Evolutionary conservation across 805 yeast genomes (phyloP).

Genomic region (Maudiozyma pseudohumilis): DNA sequence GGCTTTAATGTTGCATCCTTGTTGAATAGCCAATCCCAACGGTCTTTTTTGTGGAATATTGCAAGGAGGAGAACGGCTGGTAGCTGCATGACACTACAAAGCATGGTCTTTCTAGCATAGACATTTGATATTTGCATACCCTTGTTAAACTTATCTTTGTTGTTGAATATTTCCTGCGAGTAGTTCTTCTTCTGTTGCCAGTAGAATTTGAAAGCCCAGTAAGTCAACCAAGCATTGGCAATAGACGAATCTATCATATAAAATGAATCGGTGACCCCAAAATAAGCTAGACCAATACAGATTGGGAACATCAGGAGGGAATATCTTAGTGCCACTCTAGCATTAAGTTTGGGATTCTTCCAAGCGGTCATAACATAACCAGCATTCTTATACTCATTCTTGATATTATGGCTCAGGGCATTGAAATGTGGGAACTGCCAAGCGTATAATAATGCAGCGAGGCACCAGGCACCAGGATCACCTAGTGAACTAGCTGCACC

Average conservation of each 20-base stretch:
- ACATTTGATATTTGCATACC: constrained; percentile 51
- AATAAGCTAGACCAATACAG: constrained; percentile 73
- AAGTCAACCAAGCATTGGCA: constrained; percentile 79
- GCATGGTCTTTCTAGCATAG: constrained; percentile 77
- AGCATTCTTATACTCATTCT: constrained; percentile 80
- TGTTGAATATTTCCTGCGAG: constrained; percentile 28
- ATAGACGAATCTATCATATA: constrained; percentile 75
- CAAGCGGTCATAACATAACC: constrained; percentile 98
- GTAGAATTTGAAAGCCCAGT: constrained; percentile 77
- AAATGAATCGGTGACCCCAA: constrained; percentile 69
- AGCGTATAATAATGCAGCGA: constrained; percentile 81
- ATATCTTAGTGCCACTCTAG: constrained; percentile 85
- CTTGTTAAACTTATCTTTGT: constrained; percentile 33
- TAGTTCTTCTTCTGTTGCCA: constrained; percentile 62
- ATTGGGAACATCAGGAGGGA: constrained; percentile 90
- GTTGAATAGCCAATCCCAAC: constrained; percentile 70
- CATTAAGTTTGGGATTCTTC: constrained; percentile 83
- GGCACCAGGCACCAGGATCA: constrained; percentile 92
- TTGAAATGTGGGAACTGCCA: constrained; percentile 99
- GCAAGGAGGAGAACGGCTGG: constrained; percentile 86
- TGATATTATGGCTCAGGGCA: constrained; percentile 77
- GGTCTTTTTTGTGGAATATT: constrained; percentile 89
- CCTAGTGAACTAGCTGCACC: constrained; percentile 73
- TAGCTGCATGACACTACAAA: constrained; percentile 91
- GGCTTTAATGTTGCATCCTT: constrained; percentile 8